Percentiles rank a stretch among this genome's conserved stretches.
phyloP scores from a whole-genome alignment of 495 filamentous ascomycete genomes.

The Aspergillus incahuasiensis region DNA sequence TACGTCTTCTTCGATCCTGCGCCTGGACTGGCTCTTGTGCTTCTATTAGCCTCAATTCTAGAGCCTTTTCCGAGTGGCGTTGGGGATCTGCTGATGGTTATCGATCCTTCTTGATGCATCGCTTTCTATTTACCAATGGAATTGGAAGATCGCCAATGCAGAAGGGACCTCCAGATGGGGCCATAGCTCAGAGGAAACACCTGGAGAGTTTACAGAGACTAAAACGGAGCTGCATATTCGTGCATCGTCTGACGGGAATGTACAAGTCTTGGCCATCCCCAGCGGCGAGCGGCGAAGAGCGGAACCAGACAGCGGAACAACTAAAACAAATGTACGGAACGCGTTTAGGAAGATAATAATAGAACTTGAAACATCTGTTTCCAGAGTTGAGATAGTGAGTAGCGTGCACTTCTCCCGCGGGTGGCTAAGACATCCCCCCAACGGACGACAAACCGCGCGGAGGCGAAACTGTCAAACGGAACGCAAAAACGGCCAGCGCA shows the following conservation, averaged over 20 bases:
- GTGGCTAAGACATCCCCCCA: conserved; percentile 3
- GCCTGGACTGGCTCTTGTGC: neutral
- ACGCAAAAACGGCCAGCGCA: neutral
- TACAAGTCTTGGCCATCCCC: conserved; percentile 2
- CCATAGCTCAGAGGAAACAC: neutral
- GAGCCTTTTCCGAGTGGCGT: neutral
- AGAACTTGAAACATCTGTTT: conserved; percentile 3
- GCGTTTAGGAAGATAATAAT: conserved; percentile 4
- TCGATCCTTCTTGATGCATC: conserved; percentile 7
- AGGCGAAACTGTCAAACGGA: conserved; percentile 3
- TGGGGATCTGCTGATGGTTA: conserved; percentile 1
- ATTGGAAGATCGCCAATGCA: neutral
- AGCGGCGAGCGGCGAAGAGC: neutral
- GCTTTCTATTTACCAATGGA: neutral
- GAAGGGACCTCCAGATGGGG: neutral
- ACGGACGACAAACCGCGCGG: conserved; percentile 3
- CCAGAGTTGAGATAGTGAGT: neutral
- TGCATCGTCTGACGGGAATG: conserved; percentile 3
- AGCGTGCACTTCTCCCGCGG: neutral
- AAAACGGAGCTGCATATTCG: neutral
- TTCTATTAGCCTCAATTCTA: neutral
- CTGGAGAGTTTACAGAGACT: neutral
- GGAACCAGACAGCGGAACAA: neutral
- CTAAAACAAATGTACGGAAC: neutral
- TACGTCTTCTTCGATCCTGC: neutral